A percentile compares a stretch with the other conserved stretches of the same genome.
Evolutionary conservation across 2,329 filamentous ascomycete genomes (phyloP).

Genomic region (Didymella segeticola): DNA sequence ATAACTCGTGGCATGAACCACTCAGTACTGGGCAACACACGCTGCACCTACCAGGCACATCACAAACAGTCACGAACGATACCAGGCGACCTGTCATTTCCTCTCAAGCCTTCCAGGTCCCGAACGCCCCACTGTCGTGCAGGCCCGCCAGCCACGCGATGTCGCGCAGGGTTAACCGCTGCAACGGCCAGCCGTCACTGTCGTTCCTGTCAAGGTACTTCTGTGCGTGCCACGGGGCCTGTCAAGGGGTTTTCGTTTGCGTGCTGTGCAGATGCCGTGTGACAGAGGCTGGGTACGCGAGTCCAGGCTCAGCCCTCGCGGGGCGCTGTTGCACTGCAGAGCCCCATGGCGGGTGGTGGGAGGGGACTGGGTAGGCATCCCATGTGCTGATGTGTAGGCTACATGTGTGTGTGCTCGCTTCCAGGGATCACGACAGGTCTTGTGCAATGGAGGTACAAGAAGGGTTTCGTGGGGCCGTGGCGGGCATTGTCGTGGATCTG

Average conservation of each 20-base stretch:
- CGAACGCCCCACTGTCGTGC: background rate
- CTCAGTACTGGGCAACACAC: background rate
- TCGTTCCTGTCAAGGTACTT: constrained; percentile 12
- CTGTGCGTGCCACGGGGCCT: constrained; percentile 2
- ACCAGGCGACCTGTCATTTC: constrained; percentile 1
- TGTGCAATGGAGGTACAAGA: background rate
- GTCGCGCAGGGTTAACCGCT: constrained; percentile 13
- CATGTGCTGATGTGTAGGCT: constrained; percentile 1
- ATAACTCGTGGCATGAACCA: background rate
- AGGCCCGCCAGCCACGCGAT: constrained; percentile 4
- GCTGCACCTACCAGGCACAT: background rate
- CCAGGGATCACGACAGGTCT: constrained; percentile 1
- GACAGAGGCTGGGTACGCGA: background rate
- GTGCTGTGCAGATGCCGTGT: background rate
- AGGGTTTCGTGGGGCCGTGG: background rate
- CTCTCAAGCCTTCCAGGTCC: background rate
- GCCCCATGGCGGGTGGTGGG: background rate
- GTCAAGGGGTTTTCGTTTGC: constrained; percentile 8
- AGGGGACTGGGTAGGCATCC: background rate
- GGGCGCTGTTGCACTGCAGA: background rate
- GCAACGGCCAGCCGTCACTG: background rate
- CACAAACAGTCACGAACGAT: background rate
- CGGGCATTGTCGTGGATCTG: background rate
- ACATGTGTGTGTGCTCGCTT: constrained; percentile 8
- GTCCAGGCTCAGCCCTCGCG: too few relatives aligned